Conservation (phyloP, 2,329 filamentous ascomycete species). For the Cordyceps tenuipes region DNA sequence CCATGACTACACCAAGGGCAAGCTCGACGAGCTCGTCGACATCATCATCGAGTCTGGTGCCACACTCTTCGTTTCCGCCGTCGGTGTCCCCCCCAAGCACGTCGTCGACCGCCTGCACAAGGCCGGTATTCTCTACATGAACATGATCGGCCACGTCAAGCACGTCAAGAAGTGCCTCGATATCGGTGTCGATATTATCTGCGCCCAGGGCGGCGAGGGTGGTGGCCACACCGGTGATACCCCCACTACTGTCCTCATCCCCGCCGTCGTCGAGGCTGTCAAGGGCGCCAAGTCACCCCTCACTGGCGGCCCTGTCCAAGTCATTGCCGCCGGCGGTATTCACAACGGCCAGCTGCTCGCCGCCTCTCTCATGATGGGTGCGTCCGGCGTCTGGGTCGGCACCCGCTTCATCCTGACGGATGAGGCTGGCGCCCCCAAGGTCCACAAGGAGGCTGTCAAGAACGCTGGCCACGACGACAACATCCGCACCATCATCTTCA, state of each 20-base stretch:
- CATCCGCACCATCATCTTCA: conserved; percentile 96
- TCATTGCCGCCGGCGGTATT: conserved; percentile 88
- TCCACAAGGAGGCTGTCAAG: conserved; percentile 90
- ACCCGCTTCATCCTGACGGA: conserved; percentile 91
- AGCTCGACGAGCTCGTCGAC: conserved; percentile 81
- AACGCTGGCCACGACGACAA: conserved; percentile 94
- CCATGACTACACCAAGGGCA: conserved; percentile 99
- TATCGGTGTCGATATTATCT: conserved; percentile 90
- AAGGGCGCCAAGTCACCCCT: conserved; percentile 77
- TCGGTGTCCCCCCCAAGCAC: conserved; percentile 82
- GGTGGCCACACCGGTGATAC: conserved; percentile 95
- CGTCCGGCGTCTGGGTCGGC: conserved; percentile 89
- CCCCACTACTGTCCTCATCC: conserved; percentile 86
- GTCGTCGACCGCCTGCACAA: conserved; percentile 88
- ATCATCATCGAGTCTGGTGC: conserved; percentile 89
- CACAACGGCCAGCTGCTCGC: conserved; percentile 88
- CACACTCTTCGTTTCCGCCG: conserved; percentile 91
- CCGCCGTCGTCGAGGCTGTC: conserved; percentile 76
- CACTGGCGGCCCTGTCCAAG: conserved; percentile 79
- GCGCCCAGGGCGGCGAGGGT: conserved; percentile 95
- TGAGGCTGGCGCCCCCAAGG: conserved; percentile 86
- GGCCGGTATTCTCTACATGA: conserved; percentile 90
- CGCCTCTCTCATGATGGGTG: conserved; percentile 85
- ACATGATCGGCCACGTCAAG: conserved; percentile 99
- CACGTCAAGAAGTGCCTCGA: conserved; percentile 95